These are phyloP conservation scores for Aureobasidium lini DNA, from an alignment of 2,329 filamentous ascomycete genomes.

Conservation along the genomic window DNA sequence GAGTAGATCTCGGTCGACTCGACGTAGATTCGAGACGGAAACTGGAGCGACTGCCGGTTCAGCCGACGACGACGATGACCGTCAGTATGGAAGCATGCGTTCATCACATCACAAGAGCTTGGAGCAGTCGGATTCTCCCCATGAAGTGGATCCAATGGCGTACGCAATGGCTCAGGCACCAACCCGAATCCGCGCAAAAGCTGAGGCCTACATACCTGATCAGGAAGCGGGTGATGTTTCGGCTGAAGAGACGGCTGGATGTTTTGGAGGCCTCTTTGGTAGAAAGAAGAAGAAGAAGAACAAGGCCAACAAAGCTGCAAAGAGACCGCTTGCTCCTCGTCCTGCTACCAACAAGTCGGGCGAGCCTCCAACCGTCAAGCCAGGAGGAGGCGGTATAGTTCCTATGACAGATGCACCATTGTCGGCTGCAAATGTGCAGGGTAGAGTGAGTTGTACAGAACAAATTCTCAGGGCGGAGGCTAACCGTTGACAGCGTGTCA, in stretches of 20 bases:
- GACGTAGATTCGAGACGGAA: background rate
- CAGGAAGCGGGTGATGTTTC: background rate
- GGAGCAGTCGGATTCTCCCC: background rate
- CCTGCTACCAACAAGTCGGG: background rate
- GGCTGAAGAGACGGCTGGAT: constrained; percentile 18
- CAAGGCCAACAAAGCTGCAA: background rate
- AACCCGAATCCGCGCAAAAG: background rate
- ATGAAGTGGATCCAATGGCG: background rate
- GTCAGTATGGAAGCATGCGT: background rate
- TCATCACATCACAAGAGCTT: constrained; percentile 1
- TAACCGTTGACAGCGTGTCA: constrained; percentile 50
- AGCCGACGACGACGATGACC: background rate
- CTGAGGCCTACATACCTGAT: background rate
- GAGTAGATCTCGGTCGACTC: background rate
- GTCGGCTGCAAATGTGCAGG: constrained; percentile 66
- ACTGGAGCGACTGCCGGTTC: background rate
- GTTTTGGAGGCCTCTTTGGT: constrained; percentile 28
- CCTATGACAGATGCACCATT: constrained; percentile 66
- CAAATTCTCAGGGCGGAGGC: constrained; percentile 16
- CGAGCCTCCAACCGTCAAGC: constrained; percentile 30
- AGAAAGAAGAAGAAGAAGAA: constrained; percentile 23
- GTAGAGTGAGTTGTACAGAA: constrained; percentile 48
- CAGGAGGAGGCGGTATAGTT: constrained; percentile 41
- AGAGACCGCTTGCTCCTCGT: background rate
- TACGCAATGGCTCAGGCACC: background rate